Percentiles rank a stretch among this genome's conserved stretches.
Conservation (phyloP, 192 early-diverging fungal genomes). For the Coemansia sp. region DNA sequence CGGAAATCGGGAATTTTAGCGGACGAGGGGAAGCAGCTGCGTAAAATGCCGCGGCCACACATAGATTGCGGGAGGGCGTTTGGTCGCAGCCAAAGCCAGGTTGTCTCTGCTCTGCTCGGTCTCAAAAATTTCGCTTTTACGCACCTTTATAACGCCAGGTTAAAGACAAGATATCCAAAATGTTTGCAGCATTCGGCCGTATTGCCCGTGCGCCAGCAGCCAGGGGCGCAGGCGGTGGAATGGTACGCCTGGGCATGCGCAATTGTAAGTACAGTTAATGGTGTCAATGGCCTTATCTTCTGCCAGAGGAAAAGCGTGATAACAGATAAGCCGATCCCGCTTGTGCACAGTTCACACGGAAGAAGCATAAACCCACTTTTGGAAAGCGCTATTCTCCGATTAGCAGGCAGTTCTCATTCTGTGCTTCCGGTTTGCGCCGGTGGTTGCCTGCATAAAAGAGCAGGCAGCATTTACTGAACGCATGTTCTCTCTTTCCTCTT, state of each 20-base stretch:
- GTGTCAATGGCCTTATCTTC: slow-evolving; percentile 4
- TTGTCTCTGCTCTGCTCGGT: slow-evolving; percentile 6
- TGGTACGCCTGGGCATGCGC: slow-evolving; percentile 8
- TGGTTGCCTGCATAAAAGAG: slow-evolving; percentile 1
- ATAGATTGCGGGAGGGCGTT: not conserved
- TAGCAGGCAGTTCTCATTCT: not conserved
- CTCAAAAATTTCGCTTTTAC: not conserved
- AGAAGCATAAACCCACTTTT: slow-evolving; percentile 6
- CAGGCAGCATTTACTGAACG: not conserved
- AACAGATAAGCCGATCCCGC: slow-evolving; percentile 9
- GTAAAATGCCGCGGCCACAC: slow-evolving; percentile 2
- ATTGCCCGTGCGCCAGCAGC: slow-evolving; percentile 28
- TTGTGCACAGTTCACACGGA: not conserved
- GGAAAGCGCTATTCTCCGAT: slow-evolving; percentile 9
- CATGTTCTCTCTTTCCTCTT: not conserved
- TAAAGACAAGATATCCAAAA: not conserved
- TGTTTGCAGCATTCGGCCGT: slow-evolving; percentile 51
- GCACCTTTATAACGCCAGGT: not conserved
- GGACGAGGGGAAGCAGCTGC: slow-evolving; percentile 7
- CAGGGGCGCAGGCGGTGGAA: not conserved
- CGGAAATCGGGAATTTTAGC: slow-evolving; percentile 4
- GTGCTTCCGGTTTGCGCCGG: slow-evolving; percentile 12
- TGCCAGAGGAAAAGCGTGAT: not conserved
- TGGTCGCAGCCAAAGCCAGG: not conserved
- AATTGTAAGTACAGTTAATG: slow-evolving; percentile 26